Percentiles rank a stretch among this genome's conserved stretches.
Conservation (phyloP, 495 filamentous ascomycete genomes). For the Niebla homalea region DNA sequence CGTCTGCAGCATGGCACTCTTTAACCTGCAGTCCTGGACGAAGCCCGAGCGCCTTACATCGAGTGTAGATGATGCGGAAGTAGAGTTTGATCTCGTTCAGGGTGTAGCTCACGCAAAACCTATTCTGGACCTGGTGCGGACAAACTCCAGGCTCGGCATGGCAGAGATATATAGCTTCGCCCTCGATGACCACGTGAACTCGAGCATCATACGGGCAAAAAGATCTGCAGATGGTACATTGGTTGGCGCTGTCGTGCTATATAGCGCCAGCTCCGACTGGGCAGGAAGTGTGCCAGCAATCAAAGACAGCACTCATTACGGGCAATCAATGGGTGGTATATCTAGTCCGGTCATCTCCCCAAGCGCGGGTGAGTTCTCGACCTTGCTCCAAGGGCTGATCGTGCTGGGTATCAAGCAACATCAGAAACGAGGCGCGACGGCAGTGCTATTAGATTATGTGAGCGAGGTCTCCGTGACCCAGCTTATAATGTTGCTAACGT, state of each 20-base stretch:
- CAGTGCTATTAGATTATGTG: conserved; percentile 66
- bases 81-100: conserved; percentile 67
- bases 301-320: conserved; percentile 29
- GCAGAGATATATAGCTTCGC: conserved; percentile 71
- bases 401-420: conserved; percentile 72
- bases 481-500: conserved; percentile 16
- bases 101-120: conserved; percentile 63
- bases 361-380: conserved; percentile 53
- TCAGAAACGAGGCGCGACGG: conserved; percentile 57
- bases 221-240: conserved; percentile 51
- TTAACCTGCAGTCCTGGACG: conserved; percentile 56
- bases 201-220: conserved; percentile 74
- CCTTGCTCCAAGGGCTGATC: conserved; percentile 65
- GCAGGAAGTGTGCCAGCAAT: conserved; percentile 59
- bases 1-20: conserved; percentile 51
- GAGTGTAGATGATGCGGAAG: conserved; percentile 52
- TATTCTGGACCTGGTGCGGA: conserved; percentile 62
- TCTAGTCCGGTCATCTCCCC: conserved; percentile 67
- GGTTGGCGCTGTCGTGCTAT: conserved; percentile 73
- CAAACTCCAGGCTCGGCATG: conserved; percentile 66
- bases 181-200: conserved; percentile 54
- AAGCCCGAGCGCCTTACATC: conserved; percentile 61
- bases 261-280: conserved; percentile 51
- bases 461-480: conserved; percentile 20
- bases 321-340: conserved; percentile 53